Evolutionary conservation across 495 filamentous ascomycete species (phyloP), one percentile per base, ranked within the genome.

Genomic region (Aspergillus egyptiacus): DNA sequence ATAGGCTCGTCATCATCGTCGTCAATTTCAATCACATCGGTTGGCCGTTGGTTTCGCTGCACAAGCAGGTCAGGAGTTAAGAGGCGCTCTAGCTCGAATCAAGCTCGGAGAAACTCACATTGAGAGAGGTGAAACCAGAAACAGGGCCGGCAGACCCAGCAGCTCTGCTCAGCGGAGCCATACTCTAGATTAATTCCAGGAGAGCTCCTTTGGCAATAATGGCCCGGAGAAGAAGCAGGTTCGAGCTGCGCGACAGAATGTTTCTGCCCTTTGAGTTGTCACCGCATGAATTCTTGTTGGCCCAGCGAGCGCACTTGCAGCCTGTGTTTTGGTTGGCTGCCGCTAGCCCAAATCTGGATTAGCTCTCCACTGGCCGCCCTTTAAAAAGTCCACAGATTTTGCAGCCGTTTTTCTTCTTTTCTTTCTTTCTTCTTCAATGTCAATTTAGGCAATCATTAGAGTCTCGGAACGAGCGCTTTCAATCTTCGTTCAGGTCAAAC

Each of bases 361-460:
- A 72, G 69, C 58, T 46, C 31, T 52, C 48, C 32, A 46, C 50
- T 35, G 15, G 36, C 23, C 52, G 41, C 50, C 43, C 50, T 44
- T 55, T 52, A 60, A 63, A 65, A 54, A 49, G 11, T 15, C 43
- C 28, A 51, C 17, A 48, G 41, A 50, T 59, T 68, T 60, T 50
- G 48, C 32, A 36, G 43, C 48, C 36, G 34, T 50, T 53, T 64
- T 65, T 60, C 63, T 70, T 74, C 63, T 75, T 78, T 67, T 59
- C 63, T n/a, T 55, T 69, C 69, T 69, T 65, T 66, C 70, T 76
- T 72, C 78, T 79, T 69, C 74, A 75, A 71, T 70, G 67, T 72
- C 88, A 73, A 91, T 94, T n/a, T 85, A 93, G 90, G 84, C 86
- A 82, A 79, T 88, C 88, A 89, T 91, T 98, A 98, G 93, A 98